Conservation (phyloP, 164 flowering plant species). For the Aristolochia fimbriata region DNA sequence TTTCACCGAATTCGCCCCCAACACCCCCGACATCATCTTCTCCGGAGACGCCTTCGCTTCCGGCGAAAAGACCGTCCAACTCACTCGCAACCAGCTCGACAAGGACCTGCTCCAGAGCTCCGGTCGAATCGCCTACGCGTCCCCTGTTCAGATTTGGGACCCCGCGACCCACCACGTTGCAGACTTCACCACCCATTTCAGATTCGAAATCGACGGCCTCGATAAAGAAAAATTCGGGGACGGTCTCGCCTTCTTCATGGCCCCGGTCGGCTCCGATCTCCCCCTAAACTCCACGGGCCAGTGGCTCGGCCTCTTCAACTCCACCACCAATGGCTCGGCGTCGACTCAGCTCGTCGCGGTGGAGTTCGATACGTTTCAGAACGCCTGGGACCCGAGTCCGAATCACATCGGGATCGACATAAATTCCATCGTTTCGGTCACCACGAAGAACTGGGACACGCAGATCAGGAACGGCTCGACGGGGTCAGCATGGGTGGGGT, state of each 20-base stretch:
- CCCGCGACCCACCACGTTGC: neutral
- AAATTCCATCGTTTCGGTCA: constrained; percentile 20
- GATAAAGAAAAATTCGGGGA: constrained; percentile 11
- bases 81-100: constrained; percentile 13
- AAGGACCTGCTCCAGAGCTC: neutral
- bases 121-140: constrained; percentile 7
- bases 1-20: constrained; percentile 17
- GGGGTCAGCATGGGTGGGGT: constrained; percentile 21
- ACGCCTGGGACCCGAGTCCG: constrained; percentile 23
- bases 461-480: constrained; percentile 6
- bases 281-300: constrained; percentile 11
- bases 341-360: constrained; percentile 24
- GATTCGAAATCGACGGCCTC: constrained; percentile 13
- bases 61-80: constrained; percentile 9
- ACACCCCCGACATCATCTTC: constrained; percentile 2
- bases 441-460: constrained; percentile 13
- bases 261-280: constrained; percentile 15
- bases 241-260: constrained; percentile 49
- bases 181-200: constrained; percentile 20
- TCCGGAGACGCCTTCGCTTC: constrained; percentile 10
- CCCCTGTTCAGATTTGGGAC: constrained; percentile 12
- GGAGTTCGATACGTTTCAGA: constrained; percentile 30
- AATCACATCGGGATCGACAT: constrained; percentile 39
- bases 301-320: constrained; percentile 20
- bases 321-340: constrained; percentile 5